Evolutionary conservation across 306 rosid genomes (phyloP), one percentile per base, ranked within the genome.

Genomic region (Lablab purpureus): DNA sequence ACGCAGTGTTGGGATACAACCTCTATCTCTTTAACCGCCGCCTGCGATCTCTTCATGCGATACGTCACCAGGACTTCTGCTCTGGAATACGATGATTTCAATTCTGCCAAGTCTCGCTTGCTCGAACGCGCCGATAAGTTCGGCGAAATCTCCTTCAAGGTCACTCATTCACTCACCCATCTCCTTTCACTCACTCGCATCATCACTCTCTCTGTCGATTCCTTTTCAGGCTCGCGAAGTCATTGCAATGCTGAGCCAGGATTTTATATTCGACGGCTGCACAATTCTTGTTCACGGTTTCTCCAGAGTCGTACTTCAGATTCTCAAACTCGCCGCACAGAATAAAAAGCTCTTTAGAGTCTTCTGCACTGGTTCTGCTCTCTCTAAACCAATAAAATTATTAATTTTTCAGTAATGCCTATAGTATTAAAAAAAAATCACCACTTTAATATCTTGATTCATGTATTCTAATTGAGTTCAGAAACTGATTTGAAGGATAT

Each of bases 81-180:
- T 40, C 75, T 95, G 79, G 97, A 92, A 79, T 95, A 90, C 22
- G 99, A 95, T 88, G 96, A 91, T 56, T 95, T 95, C 40, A 90
- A 90, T 85, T 90, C 99, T 7, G 99, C 93, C 0, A 95, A 80
- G 67, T 89, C 91, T 73, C 98, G 98, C 63, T 82, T 95, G 82
- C 91, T 95, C 85, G 98, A 95, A 83, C 97, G 99, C n/a, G 98
- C 99, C 8, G 99, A 95, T 19, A 95, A 87, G 83, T 95, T 95
- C 73, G 98, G 99, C 76, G 99, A 95, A 78, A 92, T 95, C 75
- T 95, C 98, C 15, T 77, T 71, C 79, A 91, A 90, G 99, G 99
- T 91, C 4, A 6, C 19, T 59, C 43, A 27, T 43, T 17, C 19
- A 11, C 34, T 2, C 63, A 13, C 11, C 15, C 5, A 6, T 8